These are phyloP conservation scores for sorghum (Sorghum bicolor) DNA, from an alignment of 176 grass and related monocot species.

Conservation along the genomic window Sorghum_bicolor_NCBIv3 NC_012877.2:1176501-1177000, in stretches of 20 bases:
- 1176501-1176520: constrained; percentile 89
- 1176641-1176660: constrained; percentile 98
- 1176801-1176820: constrained; percentile 74
- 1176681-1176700: constrained; percentile 97
- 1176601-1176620: constrained; percentile 93
- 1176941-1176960: constrained; percentile 89
- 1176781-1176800: constrained; percentile 72
- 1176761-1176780: constrained; percentile 46
- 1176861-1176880: constrained; percentile 97
- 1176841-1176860: constrained; percentile 91
- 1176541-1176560: constrained; percentile 98
- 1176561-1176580: constrained; percentile 89
- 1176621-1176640: constrained; percentile 97
- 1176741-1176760: constrained; percentile 77
- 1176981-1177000: constrained; percentile 94
- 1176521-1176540: constrained; percentile 98
- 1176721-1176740: constrained; percentile 77
- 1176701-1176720: constrained; percentile 93
- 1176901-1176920: constrained; percentile 81
- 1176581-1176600: constrained; percentile 94
- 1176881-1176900: constrained; percentile 97
- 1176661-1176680: constrained; percentile 90
- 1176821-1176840: constrained; percentile 72
- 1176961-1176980: constrained; percentile 88
- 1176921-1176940: constrained; percentile 96